Conservation (phyloP, 441 rosid genomes). For the Erysimum cheiri region DNA sequence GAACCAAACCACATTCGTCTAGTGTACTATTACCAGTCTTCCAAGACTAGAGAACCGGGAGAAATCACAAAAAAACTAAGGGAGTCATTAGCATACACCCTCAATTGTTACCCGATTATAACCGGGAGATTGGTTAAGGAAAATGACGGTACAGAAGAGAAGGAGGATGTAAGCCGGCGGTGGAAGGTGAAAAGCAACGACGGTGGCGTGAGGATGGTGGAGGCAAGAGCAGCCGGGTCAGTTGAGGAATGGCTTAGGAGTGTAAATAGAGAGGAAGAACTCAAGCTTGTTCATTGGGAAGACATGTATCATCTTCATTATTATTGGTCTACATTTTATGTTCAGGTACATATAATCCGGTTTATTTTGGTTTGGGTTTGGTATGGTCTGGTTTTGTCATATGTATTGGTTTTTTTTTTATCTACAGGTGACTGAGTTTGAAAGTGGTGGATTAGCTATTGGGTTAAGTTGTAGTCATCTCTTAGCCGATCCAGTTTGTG, state of each 20-base stretch:
- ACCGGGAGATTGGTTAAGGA: slow-evolving; percentile 61
- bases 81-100: slow-evolving; percentile 56
- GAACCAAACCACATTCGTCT: slow-evolving; percentile 57
- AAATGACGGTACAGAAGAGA: slow-evolving; percentile 37
- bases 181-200: slow-evolving; percentile 80
- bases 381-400: neutral
- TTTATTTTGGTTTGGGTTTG: neutral
- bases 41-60: slow-evolving; percentile 42
- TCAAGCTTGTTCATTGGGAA: slow-evolving; percentile 73
- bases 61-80: slow-evolving; percentile 53
- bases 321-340: slow-evolving; percentile 78
- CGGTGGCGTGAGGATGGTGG: slow-evolving; percentile 71
- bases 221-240: slow-evolving; percentile 59
- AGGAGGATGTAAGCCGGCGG: slow-evolving; percentile 1
- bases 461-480: slow-evolving; percentile 78
- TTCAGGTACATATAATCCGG: slow-evolving; percentile 53
- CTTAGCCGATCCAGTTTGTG: slow-evolving; percentile 62
- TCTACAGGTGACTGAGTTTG: slow-evolving; percentile 75
- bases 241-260: slow-evolving; percentile 62
- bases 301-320: slow-evolving; percentile 57
- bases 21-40: slow-evolving; percentile 54
- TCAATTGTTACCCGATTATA: slow-evolving; percentile 54
- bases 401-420: neutral
- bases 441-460: slow-evolving; percentile 71
- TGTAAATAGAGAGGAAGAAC: slow-evolving; percentile 63